A percentile compares a stretch with the other conserved stretches of the same genome.
Evolutionary conservation across 257 asterid genomes (phyloP).

Genomic region (Leptodermis oblonga): DNA sequence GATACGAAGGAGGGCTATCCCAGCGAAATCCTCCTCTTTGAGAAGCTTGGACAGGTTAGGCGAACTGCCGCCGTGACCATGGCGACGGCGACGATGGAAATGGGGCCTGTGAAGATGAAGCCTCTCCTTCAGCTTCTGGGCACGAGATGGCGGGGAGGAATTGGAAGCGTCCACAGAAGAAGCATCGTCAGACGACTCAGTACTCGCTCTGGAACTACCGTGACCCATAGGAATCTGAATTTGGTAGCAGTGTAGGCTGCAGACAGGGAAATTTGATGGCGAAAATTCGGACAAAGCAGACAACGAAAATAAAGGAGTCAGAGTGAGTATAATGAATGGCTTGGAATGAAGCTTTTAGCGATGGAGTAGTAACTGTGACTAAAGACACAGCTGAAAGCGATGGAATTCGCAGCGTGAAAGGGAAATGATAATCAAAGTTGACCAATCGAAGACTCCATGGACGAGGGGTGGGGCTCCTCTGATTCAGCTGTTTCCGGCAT

Average conservation of each 20-base stretch:
- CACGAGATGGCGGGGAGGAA: constrained; percentile 31
- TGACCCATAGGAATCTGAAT: constrained; percentile 49
- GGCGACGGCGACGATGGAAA: constrained; percentile 42
- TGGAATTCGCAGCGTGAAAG: too few relatives aligned
- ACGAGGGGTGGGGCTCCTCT: too few relatives aligned
- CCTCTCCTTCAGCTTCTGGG: constrained; percentile 48
- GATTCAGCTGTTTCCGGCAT: too few relatives aligned
- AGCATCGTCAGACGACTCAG: constrained; percentile 33
- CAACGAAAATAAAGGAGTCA: neutral
- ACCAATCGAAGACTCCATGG: too few relatives aligned
- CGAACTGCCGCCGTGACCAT: constrained; percentile 12
- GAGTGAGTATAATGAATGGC: neutral
- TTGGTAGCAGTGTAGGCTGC: neutral
- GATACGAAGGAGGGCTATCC: constrained; percentile 75
- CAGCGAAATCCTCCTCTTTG: constrained; percentile 73
- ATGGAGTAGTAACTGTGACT: too few relatives aligned
- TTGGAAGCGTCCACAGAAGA: constrained; percentile 34
- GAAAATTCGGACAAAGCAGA: neutral
- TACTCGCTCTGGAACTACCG: constrained; percentile 45
- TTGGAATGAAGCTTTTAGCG: too few relatives aligned
- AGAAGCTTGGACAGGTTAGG: constrained; percentile 32
- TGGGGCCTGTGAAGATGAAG: constrained; percentile 48
- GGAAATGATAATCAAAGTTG: too few relatives aligned
- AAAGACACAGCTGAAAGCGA: too few relatives aligned
- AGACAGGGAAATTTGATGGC: neutral